These are phyloP conservation scores for Cystofilobasidium bisporidii DNA, from an alignment of 768 basidiomycete genomes.

Conservation along the genomic window DNA sequence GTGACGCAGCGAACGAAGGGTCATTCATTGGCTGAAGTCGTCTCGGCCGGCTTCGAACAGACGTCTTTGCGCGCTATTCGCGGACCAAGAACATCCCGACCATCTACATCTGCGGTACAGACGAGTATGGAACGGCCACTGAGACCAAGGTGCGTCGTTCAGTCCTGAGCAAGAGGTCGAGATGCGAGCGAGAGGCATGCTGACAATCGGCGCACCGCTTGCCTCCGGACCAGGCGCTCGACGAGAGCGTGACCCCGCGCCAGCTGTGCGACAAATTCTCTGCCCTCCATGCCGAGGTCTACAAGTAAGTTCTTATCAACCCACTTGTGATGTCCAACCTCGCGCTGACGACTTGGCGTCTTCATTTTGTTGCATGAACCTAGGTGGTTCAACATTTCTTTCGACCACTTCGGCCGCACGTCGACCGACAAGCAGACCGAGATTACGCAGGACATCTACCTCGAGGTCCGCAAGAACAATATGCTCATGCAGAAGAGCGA, in stretches of 20 bases:
- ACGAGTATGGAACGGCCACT: constrained; percentile 99
- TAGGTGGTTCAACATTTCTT: constrained; percentile 89
- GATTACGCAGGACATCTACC: constrained; percentile 82
- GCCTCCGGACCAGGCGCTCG: constrained; percentile 38
- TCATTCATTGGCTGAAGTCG: too few relatives aligned
- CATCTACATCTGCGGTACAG: constrained; percentile 92
- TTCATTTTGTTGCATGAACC: too few relatives aligned
- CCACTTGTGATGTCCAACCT: background rate
- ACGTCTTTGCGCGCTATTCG: constrained; percentile 84
- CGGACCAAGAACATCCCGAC: constrained; percentile 74
- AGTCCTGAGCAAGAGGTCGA: background rate
- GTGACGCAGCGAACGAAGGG: too few relatives aligned
- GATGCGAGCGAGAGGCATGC: too few relatives aligned
- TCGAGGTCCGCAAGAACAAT: constrained; percentile 66
- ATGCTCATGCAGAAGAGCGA: constrained; percentile 72
- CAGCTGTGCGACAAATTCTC: constrained; percentile 81
- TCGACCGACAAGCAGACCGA: constrained; percentile 81
- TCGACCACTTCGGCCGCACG: constrained; percentile 93
- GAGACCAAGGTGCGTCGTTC: constrained; percentile 69
- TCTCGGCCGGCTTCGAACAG: too few relatives aligned
- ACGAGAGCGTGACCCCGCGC: constrained; percentile 40
- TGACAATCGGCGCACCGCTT: too few relatives aligned
- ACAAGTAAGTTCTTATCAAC: constrained; percentile 45
- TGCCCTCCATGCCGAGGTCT: constrained; percentile 77
- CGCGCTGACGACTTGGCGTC: too few relatives aligned